Base-by-base conservation (phyloP, 805 yeast species). In the Metschnikowia noctiluminum region DNA sequence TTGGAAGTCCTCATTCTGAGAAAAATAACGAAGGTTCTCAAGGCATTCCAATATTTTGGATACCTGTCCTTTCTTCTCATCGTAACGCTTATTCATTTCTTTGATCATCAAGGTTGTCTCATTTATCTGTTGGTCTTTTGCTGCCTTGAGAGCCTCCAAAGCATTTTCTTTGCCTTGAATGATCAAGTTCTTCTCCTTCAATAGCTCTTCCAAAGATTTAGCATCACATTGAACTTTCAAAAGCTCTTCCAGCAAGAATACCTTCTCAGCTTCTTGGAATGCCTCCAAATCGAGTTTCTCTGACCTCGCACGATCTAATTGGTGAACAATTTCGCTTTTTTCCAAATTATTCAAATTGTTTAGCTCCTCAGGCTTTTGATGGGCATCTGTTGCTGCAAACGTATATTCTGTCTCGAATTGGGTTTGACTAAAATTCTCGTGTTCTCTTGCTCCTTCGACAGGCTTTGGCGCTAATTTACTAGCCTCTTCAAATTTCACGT, bases 201-300 rank as follows among this genome's bases (percentile, higher is more conserved):
- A 21, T 28, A 40, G 35, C 26, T 14, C 16, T 35, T 42, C 37
- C 32, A 42, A 39, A 13, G 10, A 2, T 16, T 38, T 21, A 5
- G 27, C 16, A 8, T 38, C 28, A 12, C 7, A 16, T 21, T 38
- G 42, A 7, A 21, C 2, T 28, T 36, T 40, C 6, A n/a, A 28
- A 27, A 11, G 35, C 16, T 49, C 43, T 13, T 45, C 47, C 14
- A 34, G 42, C 31, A 48, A 38, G 16, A 40, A 16, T 2, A 15
- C n/a, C 35, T 31, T 40, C 27, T 51, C 55, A 11, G 48, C 42
- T 15, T 42, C 48, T 14, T 48, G 52, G 21, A 52, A 52, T 8
- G n/a, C 32, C 13, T 45, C 45, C 38, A 49, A 37, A 1, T 45
- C 50, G 21, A 21, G 11, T 9, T 52, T 37, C 30, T 46, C 44